Evolutionary conservation across 352 stramenopile species (phyloP).

Genomic region (Albugo candida): DNA sequence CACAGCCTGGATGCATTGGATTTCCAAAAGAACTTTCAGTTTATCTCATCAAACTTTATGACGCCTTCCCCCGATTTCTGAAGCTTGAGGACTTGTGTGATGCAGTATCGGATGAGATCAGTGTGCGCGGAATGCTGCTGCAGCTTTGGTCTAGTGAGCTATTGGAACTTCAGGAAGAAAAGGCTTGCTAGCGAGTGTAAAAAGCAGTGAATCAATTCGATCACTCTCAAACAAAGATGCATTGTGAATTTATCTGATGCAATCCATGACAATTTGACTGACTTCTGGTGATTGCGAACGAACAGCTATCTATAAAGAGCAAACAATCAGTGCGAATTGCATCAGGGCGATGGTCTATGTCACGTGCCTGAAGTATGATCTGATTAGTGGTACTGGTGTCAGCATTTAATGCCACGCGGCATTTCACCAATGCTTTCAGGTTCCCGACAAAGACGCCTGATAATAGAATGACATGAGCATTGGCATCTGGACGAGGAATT

Average conservation of each 20-base stretch:
- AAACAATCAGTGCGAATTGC: not conserved
- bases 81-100: conserved; percentile 23
- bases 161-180: conserved; percentile 10
- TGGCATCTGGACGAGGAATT: conserved; percentile 68
- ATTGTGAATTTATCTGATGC: conserved; percentile 74
- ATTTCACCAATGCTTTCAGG: conserved; percentile 89
- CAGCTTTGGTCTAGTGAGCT: conserved; percentile 59
- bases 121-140: conserved; percentile 62
- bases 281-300: conserved; percentile 87
- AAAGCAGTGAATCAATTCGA: conserved; percentile 5
- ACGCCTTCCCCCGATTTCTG: conserved; percentile 14
- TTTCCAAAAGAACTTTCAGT: conserved; percentile 41
- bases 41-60: conserved; percentile 55
- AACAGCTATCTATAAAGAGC: conserved; percentile 83
- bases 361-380: conserved; percentile 79
- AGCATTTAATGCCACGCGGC: conserved; percentile 86
- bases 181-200: no score
- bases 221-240: conserved; percentile 14
- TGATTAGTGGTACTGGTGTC: conserved; percentile 31
- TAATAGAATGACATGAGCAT: conserved; percentile 92
- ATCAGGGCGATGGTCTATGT: not conserved
- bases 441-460: conserved; percentile 92
- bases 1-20: conserved; percentile 29
- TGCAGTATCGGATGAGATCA: conserved; percentile 22
- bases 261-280: conserved; percentile 93